Evolutionary conservation across 148 eudicot genomes (phyloP).

Genomic region (Beta vulgaris): DNA sequence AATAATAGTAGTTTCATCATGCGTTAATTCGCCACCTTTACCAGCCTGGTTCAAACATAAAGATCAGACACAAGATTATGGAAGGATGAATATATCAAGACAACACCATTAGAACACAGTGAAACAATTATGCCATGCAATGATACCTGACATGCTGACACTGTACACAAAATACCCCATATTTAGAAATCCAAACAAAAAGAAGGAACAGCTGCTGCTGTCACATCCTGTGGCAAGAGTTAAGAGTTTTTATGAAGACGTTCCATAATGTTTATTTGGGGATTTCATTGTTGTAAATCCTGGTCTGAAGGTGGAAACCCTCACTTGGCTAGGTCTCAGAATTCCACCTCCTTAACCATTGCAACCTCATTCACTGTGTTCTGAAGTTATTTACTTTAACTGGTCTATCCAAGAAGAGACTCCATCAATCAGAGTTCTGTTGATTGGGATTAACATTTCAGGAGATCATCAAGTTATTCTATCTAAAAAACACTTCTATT

Average conservation of each 20-base stretch:
- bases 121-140: neutral
- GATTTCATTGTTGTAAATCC: neutral
- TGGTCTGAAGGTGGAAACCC: neutral
- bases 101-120: neutral
- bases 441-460: neutral
- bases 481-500: neutral
- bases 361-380: neutral
- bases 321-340: neutral
- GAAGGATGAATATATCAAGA: neutral
- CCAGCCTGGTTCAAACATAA: constrained; percentile 58
- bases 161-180: neutral
- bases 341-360: neutral
- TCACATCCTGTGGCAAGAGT: neutral
- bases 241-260: neutral
- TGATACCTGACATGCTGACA: neutral
- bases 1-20: constrained; percentile 93
- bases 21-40: constrained; percentile 92
- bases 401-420: neutral
- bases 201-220: neutral
- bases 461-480: neutral
- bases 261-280: neutral
- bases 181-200: neutral
- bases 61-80: neutral
- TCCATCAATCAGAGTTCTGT: neutral
- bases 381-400: neutral